Evolutionary conservation across 257 asterid genomes (phyloP).

Genomic region (Fraxinus anomala): DNA sequence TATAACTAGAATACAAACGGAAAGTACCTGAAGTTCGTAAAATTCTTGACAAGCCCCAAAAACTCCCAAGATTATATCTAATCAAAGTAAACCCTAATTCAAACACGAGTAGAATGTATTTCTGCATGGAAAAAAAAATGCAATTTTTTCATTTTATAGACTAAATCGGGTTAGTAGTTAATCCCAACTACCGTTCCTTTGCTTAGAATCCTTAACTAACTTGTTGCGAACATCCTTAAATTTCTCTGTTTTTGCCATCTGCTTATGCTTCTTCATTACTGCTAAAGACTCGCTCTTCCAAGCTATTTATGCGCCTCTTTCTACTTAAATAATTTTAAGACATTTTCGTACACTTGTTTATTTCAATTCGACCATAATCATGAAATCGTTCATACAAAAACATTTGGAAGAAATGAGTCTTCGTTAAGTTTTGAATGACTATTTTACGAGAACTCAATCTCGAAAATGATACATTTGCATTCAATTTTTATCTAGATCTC

Average conservation of each 20-base stretch:
- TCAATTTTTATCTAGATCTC: no score
- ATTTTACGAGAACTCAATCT: no score
- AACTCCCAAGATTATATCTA: not conserved
- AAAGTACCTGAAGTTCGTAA: not conserved
- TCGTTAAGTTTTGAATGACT: no score
- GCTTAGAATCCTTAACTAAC: conserved; percentile 26
- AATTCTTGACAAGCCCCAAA: not conserved
- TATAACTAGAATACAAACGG: not conserved
- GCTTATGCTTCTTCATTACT: not conserved
- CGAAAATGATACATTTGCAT: no score
- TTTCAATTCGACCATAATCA: not conserved
- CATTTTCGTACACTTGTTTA: no score
- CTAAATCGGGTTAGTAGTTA: not conserved
- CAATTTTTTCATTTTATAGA: conserved; percentile 18
- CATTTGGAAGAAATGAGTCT: no score
- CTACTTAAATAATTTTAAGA: not conserved
- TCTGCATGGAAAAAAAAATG: not conserved
- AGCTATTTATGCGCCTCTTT: not conserved
- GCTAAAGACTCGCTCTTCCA: not conserved
- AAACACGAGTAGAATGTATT: not conserved
- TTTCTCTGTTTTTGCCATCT: not conserved
- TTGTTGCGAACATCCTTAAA: not conserved
- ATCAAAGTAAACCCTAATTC: not conserved
- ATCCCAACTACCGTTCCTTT: conserved; percentile 23
- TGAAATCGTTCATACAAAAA: no score